Conservation (phyloP, 2,329 filamentous ascomycete genomes). For the Dactylonectria estremocensis region DNA sequence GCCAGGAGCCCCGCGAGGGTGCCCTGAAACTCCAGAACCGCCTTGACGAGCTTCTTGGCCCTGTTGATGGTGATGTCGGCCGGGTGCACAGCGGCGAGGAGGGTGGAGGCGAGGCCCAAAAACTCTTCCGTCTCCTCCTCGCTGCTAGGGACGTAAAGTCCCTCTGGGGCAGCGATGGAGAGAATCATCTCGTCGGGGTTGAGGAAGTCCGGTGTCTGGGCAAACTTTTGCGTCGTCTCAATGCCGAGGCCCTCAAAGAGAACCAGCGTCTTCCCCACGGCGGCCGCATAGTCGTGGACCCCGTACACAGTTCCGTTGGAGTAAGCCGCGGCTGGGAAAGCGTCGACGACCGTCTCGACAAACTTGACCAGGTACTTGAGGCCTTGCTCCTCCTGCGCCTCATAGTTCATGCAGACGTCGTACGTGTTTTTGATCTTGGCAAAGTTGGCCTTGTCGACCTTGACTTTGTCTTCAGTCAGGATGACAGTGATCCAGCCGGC, state of each 20-base stretch:
- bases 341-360: slow-evolving; percentile 55
- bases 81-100: slow-evolving; percentile 16
- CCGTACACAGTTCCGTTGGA: background rate
- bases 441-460: slow-evolving; percentile 73
- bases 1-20: background rate
- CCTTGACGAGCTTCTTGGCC: background rate
- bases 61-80: slow-evolving; percentile 14
- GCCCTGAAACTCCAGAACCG: background rate
- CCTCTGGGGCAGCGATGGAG: background rate
- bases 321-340: slow-evolving; percentile 20
- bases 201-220: background rate
- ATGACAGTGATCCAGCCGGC: slow-evolving; percentile 31
- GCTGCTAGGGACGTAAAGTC: background rate
- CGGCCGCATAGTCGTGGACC: background rate
- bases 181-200: slow-evolving; percentile 24
- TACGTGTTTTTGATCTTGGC: slow-evolving; percentile 76
- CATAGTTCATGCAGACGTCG: slow-evolving; percentile 76
- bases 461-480: slow-evolving; percentile 53
- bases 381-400: slow-evolving; percentile 68
- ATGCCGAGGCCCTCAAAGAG: slow-evolving; percentile 35
- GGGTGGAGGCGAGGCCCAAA: slow-evolving; percentile 17
- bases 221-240: slow-evolving; percentile 25
- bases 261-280: slow-evolving; percentile 23
- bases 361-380: slow-evolving; percentile 69
- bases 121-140: slow-evolving; percentile 7